These are phyloP conservation scores for Asterionellopsis glacialis DNA, from an alignment of 108 stramenopile species.

Conservation along the genomic window DNA sequence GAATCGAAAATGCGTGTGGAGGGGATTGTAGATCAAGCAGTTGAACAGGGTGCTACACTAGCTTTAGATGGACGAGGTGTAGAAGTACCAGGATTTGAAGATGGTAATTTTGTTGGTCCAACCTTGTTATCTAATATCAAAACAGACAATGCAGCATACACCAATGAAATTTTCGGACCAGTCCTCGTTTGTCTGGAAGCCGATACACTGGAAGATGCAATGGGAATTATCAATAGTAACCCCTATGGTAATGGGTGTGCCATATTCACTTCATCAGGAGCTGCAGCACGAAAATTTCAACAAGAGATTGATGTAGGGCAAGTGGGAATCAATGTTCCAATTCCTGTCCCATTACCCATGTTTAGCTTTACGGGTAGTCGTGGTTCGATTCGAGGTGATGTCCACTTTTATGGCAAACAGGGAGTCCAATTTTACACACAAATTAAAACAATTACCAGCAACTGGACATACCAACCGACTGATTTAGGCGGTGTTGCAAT, in stretches of 20 bases:
- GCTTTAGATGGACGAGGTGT: constrained; percentile 83
- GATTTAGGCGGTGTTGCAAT: constrained; percentile 67
- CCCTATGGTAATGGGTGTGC: constrained; percentile 90
- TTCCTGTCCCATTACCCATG: constrained; percentile 94
- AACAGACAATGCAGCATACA: constrained; percentile 60
- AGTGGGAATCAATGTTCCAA: constrained; percentile 81
- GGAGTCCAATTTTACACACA: constrained; percentile 95
- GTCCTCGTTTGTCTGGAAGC: constrained; percentile 72
- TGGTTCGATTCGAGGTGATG: constrained; percentile 83
- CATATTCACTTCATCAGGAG: constrained; percentile 87
- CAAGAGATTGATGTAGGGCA: constrained; percentile 89
- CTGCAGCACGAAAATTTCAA: constrained; percentile 89
- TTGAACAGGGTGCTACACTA: constrained; percentile 75
- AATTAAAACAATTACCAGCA: constrained; percentile 89
- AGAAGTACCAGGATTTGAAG: constrained; percentile 48
- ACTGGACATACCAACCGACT: constrained; percentile 61
- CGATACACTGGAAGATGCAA: constrained; percentile 88
- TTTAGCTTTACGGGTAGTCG: constrained; percentile 94
- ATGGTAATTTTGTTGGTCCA: constrained; percentile 87
- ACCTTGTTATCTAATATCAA: constrained; percentile 62
- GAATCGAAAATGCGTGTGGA: constrained; percentile 74
- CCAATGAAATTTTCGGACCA: constrained; percentile 95
- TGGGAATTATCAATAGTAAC: constrained; percentile 79
- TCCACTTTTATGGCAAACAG: constrained; percentile 89
- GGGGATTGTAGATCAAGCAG: constrained; percentile 60